Base-by-base conservation (phyloP, 108 stramenopile species). In the Nannochloropsis oceanica region DNA sequence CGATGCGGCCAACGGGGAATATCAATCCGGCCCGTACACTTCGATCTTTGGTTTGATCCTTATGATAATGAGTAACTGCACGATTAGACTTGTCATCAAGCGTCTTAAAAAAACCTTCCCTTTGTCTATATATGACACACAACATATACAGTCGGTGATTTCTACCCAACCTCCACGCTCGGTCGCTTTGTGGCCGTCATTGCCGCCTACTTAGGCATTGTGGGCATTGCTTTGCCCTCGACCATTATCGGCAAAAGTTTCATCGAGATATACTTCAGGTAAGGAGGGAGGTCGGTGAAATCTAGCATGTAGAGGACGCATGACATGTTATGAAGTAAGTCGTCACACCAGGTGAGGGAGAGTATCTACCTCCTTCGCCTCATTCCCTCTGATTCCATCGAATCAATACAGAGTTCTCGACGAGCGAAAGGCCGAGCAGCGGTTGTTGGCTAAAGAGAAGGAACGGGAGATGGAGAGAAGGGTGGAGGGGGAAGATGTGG, bases 141-240 rank as follows among this genome's bases (percentile, higher is more conserved):
- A 34, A 34, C 34, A 34, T 34, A 34, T 34, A 18, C 59, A 73
- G 81, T 80, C 43, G 82, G 83, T 13, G 86, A 86, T n/a, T 13
- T 83, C 42, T 79, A 80, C 9, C 86, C 86, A 11, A 86, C 86
- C 42, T 43, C 83, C 3, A 79, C 83, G 25, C 25, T 83, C 18
- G 86, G 86, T n/a, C 82, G 82, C 26, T 27, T 86, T 14, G 44
- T 83, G 14, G 86, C 80, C 34, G 43, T n/a, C 24, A 20, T 84
- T 13, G 20, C 34, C 13, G 43, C 43, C n/a, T 42, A 80, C 42
- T 26, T 13, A 13, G 86, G 86, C 46, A 73, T 86, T n/a, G 42
- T 86, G 22, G 46, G 81, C 18, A 81, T 86, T 14, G 86, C 86
- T 10, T 50, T 86, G 44, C 86, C 86, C 80, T 26, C 82, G 25